Base-by-base conservation (phyloP, 164 flowering plant species). In the Piper longum region DNA sequence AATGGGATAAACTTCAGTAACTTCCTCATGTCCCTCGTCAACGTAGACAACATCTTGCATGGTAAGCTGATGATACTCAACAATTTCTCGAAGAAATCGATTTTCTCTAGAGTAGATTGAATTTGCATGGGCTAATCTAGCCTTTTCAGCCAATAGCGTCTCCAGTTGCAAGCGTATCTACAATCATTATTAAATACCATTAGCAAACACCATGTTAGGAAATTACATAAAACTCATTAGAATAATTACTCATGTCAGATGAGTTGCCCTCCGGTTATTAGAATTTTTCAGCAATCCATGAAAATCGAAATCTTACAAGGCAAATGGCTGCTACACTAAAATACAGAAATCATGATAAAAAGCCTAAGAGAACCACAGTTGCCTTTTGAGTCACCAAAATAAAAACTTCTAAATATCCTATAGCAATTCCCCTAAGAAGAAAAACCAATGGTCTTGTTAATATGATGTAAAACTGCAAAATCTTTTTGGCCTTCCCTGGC, bases 101-200 rank as follows among this genome's bases (percentile, higher is more conserved):
- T 92, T 92, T 80, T 92, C 98, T 26, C 96, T 80, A 2, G 98
- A 87, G 69, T 83, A 87, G 41, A 81, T 64, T 0, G 87, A 84
- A 70, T 92, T 92, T 72, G 89, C 98, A 62, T 85, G 77, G 0
- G 96, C 96, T 73, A 92, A 68, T 6, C 98, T 91, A 57, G 93
- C 91, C 73, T 92, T 92, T 78, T 92, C 98, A 3, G 91, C 93
- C 75, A 92, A 66, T 56, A 92, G 83, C 8, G 96, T 87, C 77
- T 92, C 98, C 41, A 92, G 82, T 73, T 92, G 98, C 66, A 85
- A 85, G 57, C 98, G 89, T 67, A 92, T 92, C 98, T 92, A 81
- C 5, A 48, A 14, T 9, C 52, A 48, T 9, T 7, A 45, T 2
- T 12, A 48, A 8, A 26, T 26, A 26, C 52, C 9, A 48, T 48